Evolutionary conservation across 768 basidiomycete species (phyloP), one percentile per base, ranked within the genome.

Genomic region (Hortiboletus campestris): DNA sequence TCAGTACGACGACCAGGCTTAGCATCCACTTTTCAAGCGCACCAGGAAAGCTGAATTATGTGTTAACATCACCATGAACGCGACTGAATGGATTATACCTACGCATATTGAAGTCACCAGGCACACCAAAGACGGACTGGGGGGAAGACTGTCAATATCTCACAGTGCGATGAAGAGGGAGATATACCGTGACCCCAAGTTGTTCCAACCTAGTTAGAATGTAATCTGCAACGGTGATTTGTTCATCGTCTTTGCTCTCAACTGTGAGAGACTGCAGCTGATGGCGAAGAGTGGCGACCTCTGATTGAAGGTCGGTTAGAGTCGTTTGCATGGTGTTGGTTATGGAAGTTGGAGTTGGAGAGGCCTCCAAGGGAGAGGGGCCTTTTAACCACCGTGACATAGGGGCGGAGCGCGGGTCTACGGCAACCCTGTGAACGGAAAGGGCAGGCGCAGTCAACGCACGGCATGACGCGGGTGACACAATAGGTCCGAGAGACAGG

Each of bases 61-160:
- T 4, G n/a, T 67, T 4, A 69, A 47, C 1, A 5, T n/a, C 22
- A 39, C 1, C 20, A 1, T n/a, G 3, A 6, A 45, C 8, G n/a
- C 14, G 14, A 46, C 20, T 1, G 1, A 25, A 55, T 16, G 1
- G 19, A 40, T 0, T 13, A 56, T 12, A 65, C 74, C 11, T 61
- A 75, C 76, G 86, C 43, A 92, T 80, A 67, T 91, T 91, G 60
- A 91, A 92, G 69, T 93, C 90, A n/a, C 91, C 91, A 0, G 91
- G 91, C 0, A 93, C 80, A 16, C 91, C 91, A 53, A 94, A 93
- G 75, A 93, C 80, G 44, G 82, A 79, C 89, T 93, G 55, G 11
- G 56, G 45, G 51, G 8, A 49, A 14, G 9, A 2, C 16, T 34
- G 28, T 53, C 31, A 48, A 11, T 39, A 6, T 11, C 11, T 34